These are phyloP conservation scores for Trichocladium uniseriatum DNA, from an alignment of 495 filamentous ascomycete genomes.

Conservation along the genomic window DNA sequence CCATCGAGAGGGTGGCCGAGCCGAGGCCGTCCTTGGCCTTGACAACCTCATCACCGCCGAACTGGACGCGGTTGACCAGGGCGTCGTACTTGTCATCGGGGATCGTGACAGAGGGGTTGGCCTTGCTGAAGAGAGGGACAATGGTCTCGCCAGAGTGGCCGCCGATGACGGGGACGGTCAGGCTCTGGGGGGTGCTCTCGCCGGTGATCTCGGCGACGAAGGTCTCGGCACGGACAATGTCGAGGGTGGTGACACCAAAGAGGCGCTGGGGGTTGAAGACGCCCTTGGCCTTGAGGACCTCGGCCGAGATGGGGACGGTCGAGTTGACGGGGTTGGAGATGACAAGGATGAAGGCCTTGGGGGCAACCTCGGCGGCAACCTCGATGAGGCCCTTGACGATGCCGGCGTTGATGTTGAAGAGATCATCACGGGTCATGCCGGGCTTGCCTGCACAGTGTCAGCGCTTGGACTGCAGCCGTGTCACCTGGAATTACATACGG, in stretches of 20 bases:
- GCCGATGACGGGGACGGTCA: constrained; percentile 84
- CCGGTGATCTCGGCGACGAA: constrained; percentile 83
- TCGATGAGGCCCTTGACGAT: constrained; percentile 84
- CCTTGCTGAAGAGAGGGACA: constrained; percentile 91
- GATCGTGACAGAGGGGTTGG: constrained; percentile 67
- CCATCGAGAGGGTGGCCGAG: constrained; percentile 96
- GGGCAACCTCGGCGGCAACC: constrained; percentile 73
- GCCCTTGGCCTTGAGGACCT: constrained; percentile 83
- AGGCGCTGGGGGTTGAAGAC: constrained; percentile 90
- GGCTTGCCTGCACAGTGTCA: constrained; percentile 67
- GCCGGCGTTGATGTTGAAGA: constrained; percentile 96
- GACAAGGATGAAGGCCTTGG: constrained; percentile 87
- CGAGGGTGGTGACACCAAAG: constrained; percentile 96
- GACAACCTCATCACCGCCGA: constrained; percentile 97
- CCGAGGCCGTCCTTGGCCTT: constrained; percentile 94
- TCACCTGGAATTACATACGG: constrained; percentile 49
- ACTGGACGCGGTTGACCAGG: constrained; percentile 89
- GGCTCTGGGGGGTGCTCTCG: constrained; percentile 68
- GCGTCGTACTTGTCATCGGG: constrained; percentile 78
- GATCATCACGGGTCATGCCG: constrained; percentile 97
- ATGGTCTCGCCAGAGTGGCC: constrained; percentile 98
- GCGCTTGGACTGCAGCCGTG: constrained; percentile 7
- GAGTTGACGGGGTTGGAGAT: constrained; percentile 99
- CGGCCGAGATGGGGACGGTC: constrained; percentile 94
- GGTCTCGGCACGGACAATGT: constrained; percentile 95